Evolutionary conservation across 257 asterid genomes (phyloP).

Genomic region (Marsdenia floribunda): DNA sequence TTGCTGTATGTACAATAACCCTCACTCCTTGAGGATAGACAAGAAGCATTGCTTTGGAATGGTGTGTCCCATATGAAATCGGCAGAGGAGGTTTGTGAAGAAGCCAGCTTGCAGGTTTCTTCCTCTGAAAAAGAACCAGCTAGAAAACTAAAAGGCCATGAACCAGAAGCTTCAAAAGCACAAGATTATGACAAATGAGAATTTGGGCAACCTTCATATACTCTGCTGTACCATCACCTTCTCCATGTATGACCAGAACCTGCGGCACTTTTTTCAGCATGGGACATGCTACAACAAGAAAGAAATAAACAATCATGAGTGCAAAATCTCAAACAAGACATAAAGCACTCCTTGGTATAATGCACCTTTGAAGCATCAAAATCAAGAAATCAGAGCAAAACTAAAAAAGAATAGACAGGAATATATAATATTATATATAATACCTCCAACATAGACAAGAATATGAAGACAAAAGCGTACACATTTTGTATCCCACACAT

Average conservation of each 20-base stretch:
- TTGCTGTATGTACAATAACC: constrained; percentile 85
- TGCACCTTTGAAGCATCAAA: neutral
- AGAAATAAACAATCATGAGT: neutral
- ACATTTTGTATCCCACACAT: neutral
- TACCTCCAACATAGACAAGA: neutral
- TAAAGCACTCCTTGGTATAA: neutral
- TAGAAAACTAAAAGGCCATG: constrained; percentile 21
- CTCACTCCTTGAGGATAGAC: constrained; percentile 89
- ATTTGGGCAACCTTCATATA: constrained; percentile 67
- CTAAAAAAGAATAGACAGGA: neutral
- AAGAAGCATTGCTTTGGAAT: constrained; percentile 96
- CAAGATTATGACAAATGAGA: constrained; percentile 10
- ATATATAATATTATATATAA: neutral
- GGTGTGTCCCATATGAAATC: constrained; percentile 95
- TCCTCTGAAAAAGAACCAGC: constrained; percentile 55
- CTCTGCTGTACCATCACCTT: constrained; percentile 82
- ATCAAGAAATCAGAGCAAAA: neutral
- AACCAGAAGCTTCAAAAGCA: constrained; percentile 22
- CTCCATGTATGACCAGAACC: constrained; percentile 87
- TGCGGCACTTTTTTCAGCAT: constrained; percentile 57
- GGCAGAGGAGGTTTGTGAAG: constrained; percentile 98
- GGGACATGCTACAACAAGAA: constrained; percentile 61
- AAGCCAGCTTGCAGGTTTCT: constrained; percentile 68
- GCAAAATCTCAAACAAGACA: neutral
- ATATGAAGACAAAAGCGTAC: neutral